Evolutionary conservation across 805 yeast species (phyloP), one percentile per base, ranked within the genome.

Genomic region (Sugiyamaella smithiae): DNA sequence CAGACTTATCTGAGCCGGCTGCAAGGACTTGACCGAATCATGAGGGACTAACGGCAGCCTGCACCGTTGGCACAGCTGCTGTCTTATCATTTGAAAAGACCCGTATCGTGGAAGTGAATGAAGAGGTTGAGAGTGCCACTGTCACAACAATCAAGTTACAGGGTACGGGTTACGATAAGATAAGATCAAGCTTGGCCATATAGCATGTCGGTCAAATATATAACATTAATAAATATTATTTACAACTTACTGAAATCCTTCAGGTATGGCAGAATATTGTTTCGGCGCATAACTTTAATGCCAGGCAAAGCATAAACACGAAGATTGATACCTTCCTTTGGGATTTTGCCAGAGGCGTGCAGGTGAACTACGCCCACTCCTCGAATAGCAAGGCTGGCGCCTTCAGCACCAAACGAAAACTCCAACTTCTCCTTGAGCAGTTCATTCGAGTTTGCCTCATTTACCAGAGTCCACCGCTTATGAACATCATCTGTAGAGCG

Each of bases 11-110:
- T 84, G 89, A 0, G 82, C 80, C 19, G 72, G 67, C 42, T 78
- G 74, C 22, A 83, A 62, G 26, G 74, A 75, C 17, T 68, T 62
- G 11, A 85, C 61, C 0, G 88, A 76, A 9, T 73, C 73, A 60
- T 84, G 86, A 4, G 83, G 65, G 9, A 63, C 60, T 26, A 85
- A 60, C 1, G 86, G 84, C 17, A 77, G 69, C 50, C 77, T 73
- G 63, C 91, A 85, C 56, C 80, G 67, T 59, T 80, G 85, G 65
- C 93, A 85, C 16, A 46, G 14, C 33, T 66, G 66, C 59, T 56
- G 64, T 6, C 49, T 42, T 3, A 19, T 40, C 43, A 40, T 40
- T 19, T 33, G 9, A 4, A 33, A n/a, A 14, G 9, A 17, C 14
- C 14, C 8, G 4, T 12, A 33, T 3, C 19, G 38, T 33, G 17